phyloP scores from a whole-genome alignment of 257 asterid genomes.

The Nicotiana obtusifolia region DNA sequence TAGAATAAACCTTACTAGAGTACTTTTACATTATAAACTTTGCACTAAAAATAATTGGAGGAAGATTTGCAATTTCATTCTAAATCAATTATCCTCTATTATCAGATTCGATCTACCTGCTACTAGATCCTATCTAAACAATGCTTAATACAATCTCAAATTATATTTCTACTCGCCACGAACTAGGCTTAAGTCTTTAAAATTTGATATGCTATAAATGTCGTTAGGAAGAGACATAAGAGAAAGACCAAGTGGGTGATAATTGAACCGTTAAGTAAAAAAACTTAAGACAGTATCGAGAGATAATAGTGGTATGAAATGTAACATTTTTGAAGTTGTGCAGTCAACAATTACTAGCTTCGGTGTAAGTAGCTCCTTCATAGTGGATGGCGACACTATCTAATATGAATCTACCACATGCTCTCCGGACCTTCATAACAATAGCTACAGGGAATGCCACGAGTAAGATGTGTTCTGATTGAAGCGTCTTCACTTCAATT shows the following conservation, averaged over 20 bases:
- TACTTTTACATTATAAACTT: not conserved
- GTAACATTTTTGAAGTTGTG: not conserved
- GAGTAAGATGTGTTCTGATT: not conserved
- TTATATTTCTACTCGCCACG: not conserved
- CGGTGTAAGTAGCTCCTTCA: too few species aligned
- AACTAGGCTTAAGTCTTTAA: not conserved
- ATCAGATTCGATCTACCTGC: not conserved
- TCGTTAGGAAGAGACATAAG: not conserved
- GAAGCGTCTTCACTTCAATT: not conserved
- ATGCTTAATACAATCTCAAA: not conserved
- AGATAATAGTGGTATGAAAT: not conserved
- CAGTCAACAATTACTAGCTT: not conserved
- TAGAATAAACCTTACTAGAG: too few species aligned
- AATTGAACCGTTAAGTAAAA: too few species aligned
- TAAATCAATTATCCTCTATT: not conserved
- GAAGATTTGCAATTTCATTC: not conserved
- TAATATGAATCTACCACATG: not conserved
- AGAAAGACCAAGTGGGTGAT: not conserved
- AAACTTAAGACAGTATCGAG: not conserved
- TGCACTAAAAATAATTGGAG: not conserved
- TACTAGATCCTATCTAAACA: not conserved
- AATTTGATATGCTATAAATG: not conserved
- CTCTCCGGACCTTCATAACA: not conserved
- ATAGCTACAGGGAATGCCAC: not conserved
- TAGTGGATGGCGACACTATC: not conserved